A percentile compares a stretch with the other conserved stretches of the same genome.
Conservation (phyloP, 192 early-diverging fungal genomes). For the Gryganskiella cystojenkinii region DNA sequence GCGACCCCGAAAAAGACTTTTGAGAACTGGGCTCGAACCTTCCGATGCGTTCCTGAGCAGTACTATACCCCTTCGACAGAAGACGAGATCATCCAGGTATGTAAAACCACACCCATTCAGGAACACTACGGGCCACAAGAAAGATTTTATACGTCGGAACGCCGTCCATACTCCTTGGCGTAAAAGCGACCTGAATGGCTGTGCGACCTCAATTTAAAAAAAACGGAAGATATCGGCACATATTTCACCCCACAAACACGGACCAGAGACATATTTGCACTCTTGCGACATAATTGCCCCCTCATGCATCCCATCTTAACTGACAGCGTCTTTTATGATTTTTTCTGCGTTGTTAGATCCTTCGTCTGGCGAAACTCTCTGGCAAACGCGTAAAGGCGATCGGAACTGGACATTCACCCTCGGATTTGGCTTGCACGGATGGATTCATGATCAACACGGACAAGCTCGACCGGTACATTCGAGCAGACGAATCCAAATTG, state of each 20-base stretch:
- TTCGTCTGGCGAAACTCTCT: slow-evolving; percentile 51
- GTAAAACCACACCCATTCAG: background rate
- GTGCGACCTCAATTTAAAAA: background rate
- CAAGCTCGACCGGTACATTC: slow-evolving; percentile 65
- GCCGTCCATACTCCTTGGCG: no score
- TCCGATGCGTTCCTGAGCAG: slow-evolving; percentile 63
- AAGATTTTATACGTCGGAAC: no score
- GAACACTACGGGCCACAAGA: no score
- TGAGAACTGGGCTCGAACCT: slow-evolving; percentile 78
- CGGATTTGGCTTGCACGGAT: slow-evolving; percentile 74
- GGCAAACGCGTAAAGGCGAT: slow-evolving; percentile 69
- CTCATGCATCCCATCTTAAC: background rate
- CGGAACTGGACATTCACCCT: slow-evolving; percentile 81
- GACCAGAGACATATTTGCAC: no score
- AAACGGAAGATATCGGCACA: slow-evolving; percentile 10
- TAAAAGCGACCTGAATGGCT: background rate
- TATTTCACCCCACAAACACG: no score
- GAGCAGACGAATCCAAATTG: slow-evolving; percentile 55
- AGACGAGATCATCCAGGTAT: slow-evolving; percentile 67
- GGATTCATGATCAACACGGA: slow-evolving; percentile 78
- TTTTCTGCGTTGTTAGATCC: slow-evolving; percentile 54
- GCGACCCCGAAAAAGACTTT: slow-evolving; percentile 47
- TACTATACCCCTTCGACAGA: slow-evolving; percentile 72
- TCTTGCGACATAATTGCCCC: background rate
- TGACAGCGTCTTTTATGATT: no score